These are phyloP conservation scores for Tetrahymena borealis DNA, from an alignment of 73 alveolate genomes.

Conservation along the genomic window DNA sequence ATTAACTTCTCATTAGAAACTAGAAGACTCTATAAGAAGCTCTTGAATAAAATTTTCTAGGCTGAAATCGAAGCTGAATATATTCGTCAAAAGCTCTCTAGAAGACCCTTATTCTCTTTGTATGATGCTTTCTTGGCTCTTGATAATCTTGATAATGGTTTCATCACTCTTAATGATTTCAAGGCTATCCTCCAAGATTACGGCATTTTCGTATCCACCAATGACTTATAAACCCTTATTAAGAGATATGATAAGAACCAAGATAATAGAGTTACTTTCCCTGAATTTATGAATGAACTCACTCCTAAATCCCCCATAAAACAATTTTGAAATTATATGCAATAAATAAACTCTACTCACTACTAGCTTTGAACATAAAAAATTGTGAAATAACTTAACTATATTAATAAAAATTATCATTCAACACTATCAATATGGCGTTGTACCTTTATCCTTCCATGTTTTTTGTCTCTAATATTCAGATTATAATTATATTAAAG, in stretches of 20 bases:
- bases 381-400: background rate
- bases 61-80: constrained; percentile 31
- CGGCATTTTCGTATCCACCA: constrained; percentile 19
- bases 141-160: constrained; percentile 38
- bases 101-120: constrained; percentile 30
- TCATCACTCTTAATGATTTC: constrained; percentile 31
- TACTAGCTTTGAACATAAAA: background rate
- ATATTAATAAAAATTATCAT: too few relatives aligned
- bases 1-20: constrained; percentile 18
- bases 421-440: too few relatives aligned
- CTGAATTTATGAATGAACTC: constrained; percentile 46
- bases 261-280: constrained; percentile 40
- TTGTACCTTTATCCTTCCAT: too few relatives aligned
- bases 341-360: background rate
- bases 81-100: constrained; percentile 9
- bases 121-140: constrained; percentile 32
- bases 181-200: constrained; percentile 14
- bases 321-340: background rate
- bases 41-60: constrained; percentile 10
- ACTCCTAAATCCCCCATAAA: constrained; percentile 43
- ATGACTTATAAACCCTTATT: constrained; percentile 15
- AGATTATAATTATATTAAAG: too few relatives aligned
- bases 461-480: too few relatives aligned
- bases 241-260: constrained; percentile 36
- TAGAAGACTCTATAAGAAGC: background rate